Conservation (phyloP, 371 early-diverging fungal genomes). For the Syncephalastrum racemosum region DNA sequence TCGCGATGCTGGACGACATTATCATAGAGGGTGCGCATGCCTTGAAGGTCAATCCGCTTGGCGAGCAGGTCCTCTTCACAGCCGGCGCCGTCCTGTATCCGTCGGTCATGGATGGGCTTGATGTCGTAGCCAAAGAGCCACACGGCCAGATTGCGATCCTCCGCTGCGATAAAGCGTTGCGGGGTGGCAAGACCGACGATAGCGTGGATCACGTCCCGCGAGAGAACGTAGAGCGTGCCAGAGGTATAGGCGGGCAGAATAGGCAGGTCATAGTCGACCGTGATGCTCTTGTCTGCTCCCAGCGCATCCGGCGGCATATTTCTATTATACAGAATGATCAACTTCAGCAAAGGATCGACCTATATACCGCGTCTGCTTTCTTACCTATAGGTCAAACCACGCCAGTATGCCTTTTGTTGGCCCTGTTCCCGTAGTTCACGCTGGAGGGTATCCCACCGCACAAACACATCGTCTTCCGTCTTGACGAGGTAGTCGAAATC, state of each 20-base stretch:
- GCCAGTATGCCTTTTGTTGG: constrained; percentile 48
- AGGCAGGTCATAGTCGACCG: constrained; percentile 44
- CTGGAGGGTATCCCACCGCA: constrained; percentile 55
- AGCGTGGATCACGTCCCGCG: constrained; percentile 48
- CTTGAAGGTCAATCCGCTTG: constrained; percentile 26
- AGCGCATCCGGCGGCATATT: constrained; percentile 39
- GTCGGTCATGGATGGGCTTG: constrained; percentile 53
- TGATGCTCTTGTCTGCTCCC: constrained; percentile 17
- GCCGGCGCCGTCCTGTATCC: constrained; percentile 54
- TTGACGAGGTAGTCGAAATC: constrained; percentile 58
- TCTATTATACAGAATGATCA: no score
- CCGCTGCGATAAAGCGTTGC: constrained; percentile 46
- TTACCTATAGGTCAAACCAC: constrained; percentile 60
- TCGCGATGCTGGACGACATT: constrained; percentile 36
- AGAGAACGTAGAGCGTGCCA: constrained; percentile 54
- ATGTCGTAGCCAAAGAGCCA: constrained; percentile 63
- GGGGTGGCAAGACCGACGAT: constrained; percentile 40
- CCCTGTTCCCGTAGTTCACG: constrained; percentile 39
- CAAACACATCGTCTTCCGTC: constrained; percentile 64
- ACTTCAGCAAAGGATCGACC: neutral
- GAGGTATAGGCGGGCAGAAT: constrained; percentile 60
- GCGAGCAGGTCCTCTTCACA: constrained; percentile 63
- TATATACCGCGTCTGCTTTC: neutral
- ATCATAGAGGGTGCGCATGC: constrained; percentile 50
- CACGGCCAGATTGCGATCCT: constrained; percentile 55